Base-by-base conservation (phyloP, 768 basidiomycete genomes). In the Gloeophyllum trabeum region DNA sequence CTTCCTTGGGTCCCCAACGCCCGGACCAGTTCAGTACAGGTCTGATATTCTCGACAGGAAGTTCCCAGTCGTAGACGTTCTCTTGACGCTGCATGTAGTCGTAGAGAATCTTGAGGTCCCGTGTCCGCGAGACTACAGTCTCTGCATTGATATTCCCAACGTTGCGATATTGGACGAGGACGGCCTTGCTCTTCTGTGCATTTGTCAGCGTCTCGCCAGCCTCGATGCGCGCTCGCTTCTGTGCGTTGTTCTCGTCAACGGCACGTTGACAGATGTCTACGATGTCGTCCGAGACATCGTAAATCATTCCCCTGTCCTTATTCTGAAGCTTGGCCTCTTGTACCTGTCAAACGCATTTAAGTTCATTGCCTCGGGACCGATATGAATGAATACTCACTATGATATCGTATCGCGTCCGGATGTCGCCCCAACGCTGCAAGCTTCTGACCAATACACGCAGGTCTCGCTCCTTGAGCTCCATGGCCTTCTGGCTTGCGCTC, bases 141-240 rank as follows among this genome's bases (percentile, higher is more conserved):
- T 98, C 96, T 10, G 96, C 96, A 58, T 99, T 99, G 70, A 99
- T 89, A 54, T 88, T 91, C 48, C 81, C 72, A 41, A 97, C 90
- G 39, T 81, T 82, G 47, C 86, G 77, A 67, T 81, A 96, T 18
- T 81, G 80, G 51, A 98, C 86, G 32, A 99, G 73, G 35, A 98
- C 88, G 1, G 96, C 96, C 60, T 97, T 97, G 71, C 91, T 92
- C 64, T 94, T 93, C 64, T 93, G 85, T 3, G 89, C 87, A 49
- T 90, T 89, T 14, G 84, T 86, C 58, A 94, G 69, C 1, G 89
- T 81, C 62, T 96, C 92, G 44, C 92, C 92, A 13, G 80, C 76
- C 16, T 80, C 82, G 44, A 81, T 64, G 42, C 82, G 78, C 10
- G 68, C 61, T 21, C 82, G 81, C 55, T 94, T 83, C 59, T 84